These are phyloP conservation scores for Penicillium salamii DNA, from an alignment of 495 filamentous ascomycete genomes.

Conservation along the genomic window DNA sequence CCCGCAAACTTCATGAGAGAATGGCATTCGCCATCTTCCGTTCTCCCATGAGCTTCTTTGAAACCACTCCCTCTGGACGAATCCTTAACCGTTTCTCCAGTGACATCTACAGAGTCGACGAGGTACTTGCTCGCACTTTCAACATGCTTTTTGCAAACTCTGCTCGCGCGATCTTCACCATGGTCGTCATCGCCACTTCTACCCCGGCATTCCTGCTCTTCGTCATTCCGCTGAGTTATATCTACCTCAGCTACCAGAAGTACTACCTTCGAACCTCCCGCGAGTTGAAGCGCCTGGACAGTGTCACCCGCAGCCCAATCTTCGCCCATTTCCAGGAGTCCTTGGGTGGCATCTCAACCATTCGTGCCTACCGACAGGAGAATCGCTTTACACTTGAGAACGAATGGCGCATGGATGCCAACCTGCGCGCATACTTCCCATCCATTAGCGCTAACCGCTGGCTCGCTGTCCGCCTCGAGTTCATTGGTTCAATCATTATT, in stretches of 20 bases:
- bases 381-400: slow-evolving; percentile 87
- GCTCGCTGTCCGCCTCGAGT: slow-evolving; percentile 93
- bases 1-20: slow-evolving; percentile 91
- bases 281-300: slow-evolving; percentile 94
- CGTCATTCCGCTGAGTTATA: slow-evolving; percentile 72
- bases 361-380: slow-evolving; percentile 91
- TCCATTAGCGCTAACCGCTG: slow-evolving; percentile 95
- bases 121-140: slow-evolving; percentile 88
- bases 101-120: slow-evolving; percentile 94
- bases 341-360: slow-evolving; percentile 91
- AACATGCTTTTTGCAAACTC: slow-evolving; percentile 93
- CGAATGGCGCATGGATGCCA: slow-evolving; percentile 96
- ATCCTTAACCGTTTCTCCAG: slow-evolving; percentile 97
- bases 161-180: slow-evolving; percentile 79
- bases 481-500: slow-evolving; percentile 94
- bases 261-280: slow-evolving; percentile 97
- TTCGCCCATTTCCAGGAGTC: slow-evolving; percentile 99
- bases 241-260: slow-evolving; percentile 92
- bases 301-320: slow-evolving; percentile 90
- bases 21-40: slow-evolving; percentile 99
- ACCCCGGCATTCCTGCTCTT: slow-evolving; percentile 80
- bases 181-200: slow-evolving; percentile 76
- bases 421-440: slow-evolving; percentile 92
- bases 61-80: slow-evolving; percentile 94
- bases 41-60: slow-evolving; percentile 98